Percentiles rank a stretch among this genome's conserved stretches.
These are phyloP conservation scores for Calocybe cyanea DNA, from an alignment of 768 basidiomycete species.

Conservation along the genomic window DNA sequence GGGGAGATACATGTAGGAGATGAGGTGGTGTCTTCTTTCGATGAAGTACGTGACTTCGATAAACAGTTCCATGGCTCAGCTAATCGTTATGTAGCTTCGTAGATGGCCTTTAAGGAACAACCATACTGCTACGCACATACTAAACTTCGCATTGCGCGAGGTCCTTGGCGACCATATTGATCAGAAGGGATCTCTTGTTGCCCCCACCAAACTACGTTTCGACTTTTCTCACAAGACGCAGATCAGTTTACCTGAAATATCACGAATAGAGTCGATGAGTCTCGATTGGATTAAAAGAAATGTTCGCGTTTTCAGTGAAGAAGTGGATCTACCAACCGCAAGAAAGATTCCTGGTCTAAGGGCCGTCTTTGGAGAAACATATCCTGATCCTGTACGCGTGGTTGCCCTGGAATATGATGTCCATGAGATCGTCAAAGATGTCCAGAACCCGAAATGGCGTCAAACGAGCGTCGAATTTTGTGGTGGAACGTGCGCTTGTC, in stretches of 20 bases:
- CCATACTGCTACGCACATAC: constrained; percentile 97
- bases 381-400: constrained; percentile 96
- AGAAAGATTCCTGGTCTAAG: constrained; percentile 89
- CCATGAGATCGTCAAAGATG: constrained; percentile 80
- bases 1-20: constrained; percentile 77
- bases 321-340: constrained; percentile 73
- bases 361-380: constrained; percentile 96
- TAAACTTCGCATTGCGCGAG: constrained; percentile 91
- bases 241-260: constrained; percentile 71
- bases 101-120: constrained; percentile 96
- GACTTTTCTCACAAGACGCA: constrained; percentile 97
- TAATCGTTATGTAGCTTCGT: constrained; percentile 55
- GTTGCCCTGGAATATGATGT: constrained; percentile 87
- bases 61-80: neutral
- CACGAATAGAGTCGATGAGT: constrained; percentile 79
- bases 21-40: constrained; percentile 85
- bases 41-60: constrained; percentile 59
- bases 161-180: constrained; percentile 96
- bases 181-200: constrained; percentile 96
- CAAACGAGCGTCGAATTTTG: constrained; percentile 94
- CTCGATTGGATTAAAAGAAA: constrained; percentile 89
- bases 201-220: constrained; percentile 92
- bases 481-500: constrained; percentile 82
- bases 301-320: constrained; percentile 85
- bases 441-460: constrained; percentile 89